Evolutionary conservation across 495 filamentous ascomycete species (phyloP).

Genomic region (Aspergillus biplanus): DNA sequence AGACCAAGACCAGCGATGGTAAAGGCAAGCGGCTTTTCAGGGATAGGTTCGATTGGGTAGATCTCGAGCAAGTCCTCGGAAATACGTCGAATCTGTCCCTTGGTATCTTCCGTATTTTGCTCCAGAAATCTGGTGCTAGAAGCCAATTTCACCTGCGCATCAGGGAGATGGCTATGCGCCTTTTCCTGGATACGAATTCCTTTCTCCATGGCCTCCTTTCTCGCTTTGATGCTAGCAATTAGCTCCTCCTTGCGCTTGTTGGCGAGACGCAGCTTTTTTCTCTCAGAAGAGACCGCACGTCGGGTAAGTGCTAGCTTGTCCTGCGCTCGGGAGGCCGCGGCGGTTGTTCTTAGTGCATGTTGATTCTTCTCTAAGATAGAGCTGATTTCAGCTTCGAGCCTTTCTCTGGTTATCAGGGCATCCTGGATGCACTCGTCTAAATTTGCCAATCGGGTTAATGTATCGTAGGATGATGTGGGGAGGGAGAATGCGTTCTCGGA

Average conservation of each 20-base stretch:
- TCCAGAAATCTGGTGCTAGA: conserved; percentile 56
- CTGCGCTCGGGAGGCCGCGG: conserved; percentile 63
- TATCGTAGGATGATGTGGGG: conserved; percentile 83
- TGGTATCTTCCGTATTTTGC: conserved; percentile 62
- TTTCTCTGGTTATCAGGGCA: conserved; percentile 75
- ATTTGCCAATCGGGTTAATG: conserved; percentile 85
- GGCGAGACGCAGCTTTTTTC: conserved; percentile 62
- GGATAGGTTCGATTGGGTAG: conserved; percentile 75
- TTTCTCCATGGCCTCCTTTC: conserved; percentile 65
- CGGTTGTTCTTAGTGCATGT: conserved; percentile 39
- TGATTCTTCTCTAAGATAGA: conserved; percentile 63
- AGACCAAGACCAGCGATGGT: conserved; percentile 74
- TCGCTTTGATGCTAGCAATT: conserved; percentile 62
- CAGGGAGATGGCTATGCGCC: conserved; percentile 48
- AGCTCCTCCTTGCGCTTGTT: conserved; percentile 65
- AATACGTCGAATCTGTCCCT: conserved; percentile 82
- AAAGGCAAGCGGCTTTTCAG: conserved; percentile 68
- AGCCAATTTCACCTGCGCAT: conserved; percentile 61
- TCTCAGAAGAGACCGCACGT: conserved; percentile 64
- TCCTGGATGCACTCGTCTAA: conserved; percentile 93
- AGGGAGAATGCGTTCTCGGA: conserved; percentile 42
- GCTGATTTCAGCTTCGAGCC: conserved; percentile 77
- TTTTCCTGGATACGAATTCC: conserved; percentile 63
- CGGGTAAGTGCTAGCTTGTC: conserved; percentile 63
- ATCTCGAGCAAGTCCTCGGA: conserved; percentile 78